Evolutionary conservation across 768 basidiomycete genomes (phyloP).

Genomic region (Ramaria sp.): DNA sequence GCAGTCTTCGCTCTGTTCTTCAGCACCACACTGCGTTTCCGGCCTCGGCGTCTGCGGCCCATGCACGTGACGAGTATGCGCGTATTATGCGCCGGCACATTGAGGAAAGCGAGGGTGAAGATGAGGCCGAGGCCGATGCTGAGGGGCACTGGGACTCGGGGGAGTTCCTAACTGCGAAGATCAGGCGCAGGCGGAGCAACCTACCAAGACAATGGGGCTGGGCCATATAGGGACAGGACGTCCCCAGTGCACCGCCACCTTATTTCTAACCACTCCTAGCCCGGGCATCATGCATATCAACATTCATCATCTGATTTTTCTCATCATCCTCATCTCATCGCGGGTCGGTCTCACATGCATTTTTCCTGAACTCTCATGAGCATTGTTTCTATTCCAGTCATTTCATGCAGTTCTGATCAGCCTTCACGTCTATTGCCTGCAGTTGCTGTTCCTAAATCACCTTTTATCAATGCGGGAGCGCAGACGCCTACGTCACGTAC

Average conservation of each 20-base stretch:
- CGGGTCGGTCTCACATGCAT: too few relatives aligned
- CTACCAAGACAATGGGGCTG: background rate
- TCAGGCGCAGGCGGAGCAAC: background rate
- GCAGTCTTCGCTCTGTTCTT: constrained; percentile 37
- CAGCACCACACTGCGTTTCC: background rate
- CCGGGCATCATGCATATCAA: too few relatives aligned
- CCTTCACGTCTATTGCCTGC: too few relatives aligned
- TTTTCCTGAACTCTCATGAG: too few relatives aligned
- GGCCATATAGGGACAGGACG: background rate
- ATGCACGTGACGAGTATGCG: background rate
- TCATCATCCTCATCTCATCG: too few relatives aligned
- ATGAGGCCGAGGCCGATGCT: background rate
- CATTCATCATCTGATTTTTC: too few relatives aligned
- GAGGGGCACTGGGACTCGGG: constrained; percentile 1
- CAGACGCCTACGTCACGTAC: too few relatives aligned
- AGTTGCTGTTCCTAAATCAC: too few relatives aligned
- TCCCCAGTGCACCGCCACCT: background rate
- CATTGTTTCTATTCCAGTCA: too few relatives aligned
- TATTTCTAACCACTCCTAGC: too few relatives aligned
- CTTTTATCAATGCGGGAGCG: too few relatives aligned
- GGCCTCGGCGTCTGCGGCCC: background rate
- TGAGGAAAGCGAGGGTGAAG: background rate
- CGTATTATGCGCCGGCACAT: background rate
- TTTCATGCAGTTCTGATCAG: too few relatives aligned
- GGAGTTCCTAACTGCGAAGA: background rate